A percentile compares a stretch with the other conserved stretches of the same genome.
Evolutionary conservation across 2,329 filamentous ascomycete species (phyloP).

Genomic region (Plenodomus biglobosus): DNA sequence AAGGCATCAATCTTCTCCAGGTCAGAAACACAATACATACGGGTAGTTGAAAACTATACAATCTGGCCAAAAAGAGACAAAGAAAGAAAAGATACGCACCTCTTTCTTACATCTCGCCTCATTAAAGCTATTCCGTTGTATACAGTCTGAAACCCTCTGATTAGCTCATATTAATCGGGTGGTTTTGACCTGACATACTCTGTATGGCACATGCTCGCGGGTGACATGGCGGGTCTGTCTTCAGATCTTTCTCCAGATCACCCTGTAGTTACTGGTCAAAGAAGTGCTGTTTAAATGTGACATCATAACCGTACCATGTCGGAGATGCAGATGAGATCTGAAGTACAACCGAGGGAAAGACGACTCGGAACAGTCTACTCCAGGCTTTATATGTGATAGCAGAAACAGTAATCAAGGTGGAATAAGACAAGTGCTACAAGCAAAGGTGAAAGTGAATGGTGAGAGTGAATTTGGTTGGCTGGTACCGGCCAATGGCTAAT

Average conservation of each 20-base stretch:
- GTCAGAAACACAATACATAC: conserved; percentile 4
- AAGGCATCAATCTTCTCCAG: conserved; percentile 71
- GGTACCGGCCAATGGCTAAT: conserved; percentile 15
- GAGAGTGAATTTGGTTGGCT: conserved; percentile 19
- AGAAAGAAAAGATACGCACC: conserved; percentile 39
- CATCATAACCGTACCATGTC: conserved; percentile 36
- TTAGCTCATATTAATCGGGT: conserved; percentile 4
- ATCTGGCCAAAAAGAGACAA: too few relatives aligned
- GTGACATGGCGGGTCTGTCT: conserved; percentile 78
- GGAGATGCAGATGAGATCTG: not conserved
- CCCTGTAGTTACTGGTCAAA: conserved; percentile 32
- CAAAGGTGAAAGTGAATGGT: conserved; percentile 1
- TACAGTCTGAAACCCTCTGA: conserved; percentile 62
- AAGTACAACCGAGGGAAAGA: too few relatives aligned
- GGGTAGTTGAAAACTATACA: not conserved
- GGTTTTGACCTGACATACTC: conserved; percentile 54
- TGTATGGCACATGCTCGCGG: conserved; percentile 89
- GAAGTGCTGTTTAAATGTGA: conserved; percentile 16
- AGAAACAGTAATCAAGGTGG: conserved; percentile 1
- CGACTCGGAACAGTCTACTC: not conserved
- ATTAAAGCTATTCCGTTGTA: conserved; percentile 80
- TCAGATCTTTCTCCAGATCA: conserved; percentile 69
- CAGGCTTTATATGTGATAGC: too few relatives aligned
- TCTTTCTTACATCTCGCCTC: conserved; percentile 76
- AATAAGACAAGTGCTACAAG: conserved; percentile 1